Evolutionary conservation across 2,329 filamentous ascomycete species (phyloP), one percentile per base, ranked within the genome.

Genomic region (Trichoderma simmonsii): DNA sequence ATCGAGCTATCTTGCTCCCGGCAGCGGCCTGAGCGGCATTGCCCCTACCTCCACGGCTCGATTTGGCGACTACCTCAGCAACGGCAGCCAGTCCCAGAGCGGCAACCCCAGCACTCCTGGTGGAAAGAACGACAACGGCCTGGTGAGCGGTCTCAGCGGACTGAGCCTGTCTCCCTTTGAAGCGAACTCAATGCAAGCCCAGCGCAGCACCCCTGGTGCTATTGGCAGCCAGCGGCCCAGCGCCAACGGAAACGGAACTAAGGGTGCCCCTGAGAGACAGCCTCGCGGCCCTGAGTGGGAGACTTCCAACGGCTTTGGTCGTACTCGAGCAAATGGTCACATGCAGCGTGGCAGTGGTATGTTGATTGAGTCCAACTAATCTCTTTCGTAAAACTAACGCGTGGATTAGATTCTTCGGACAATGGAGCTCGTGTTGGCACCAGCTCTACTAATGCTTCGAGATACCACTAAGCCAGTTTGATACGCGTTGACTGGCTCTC

Each of bases 221-320:
- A 91, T 91, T 67, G 89, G 89, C 67, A 91, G 89, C 81, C 89
- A 91, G 79, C 85, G 89, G 60, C 88, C 89, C 8, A 81, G 85
- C 15, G 83, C 86, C 15, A 86, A 83, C 72, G 83, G 83, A 30
- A 78, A 79, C 65, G 83, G 83, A 67, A 73, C 79, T 62, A 82
- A 80, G 82, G 84, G 82, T 30, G 85, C 85, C 11, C 88, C 88
- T 3, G 89, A 91, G 75, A 84, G 89, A 72, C 89, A 91, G 80
- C 89, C 89, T n/a, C 85, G 88, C 30, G 88, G 88, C 30, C 89
- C 89, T 2, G 87, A 89, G 77, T 91, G 89, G 89, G 88, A 89
- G 78, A 82, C 81, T 59, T 82, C 81, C 34, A 78, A 78, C 65
- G 88, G 88, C 2, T 91, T 91, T 75, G 83, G 82, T 24, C 87